Base-by-base conservation (phyloP, 345 rosid species). In the Arabidopsis arenosa region DNA sequence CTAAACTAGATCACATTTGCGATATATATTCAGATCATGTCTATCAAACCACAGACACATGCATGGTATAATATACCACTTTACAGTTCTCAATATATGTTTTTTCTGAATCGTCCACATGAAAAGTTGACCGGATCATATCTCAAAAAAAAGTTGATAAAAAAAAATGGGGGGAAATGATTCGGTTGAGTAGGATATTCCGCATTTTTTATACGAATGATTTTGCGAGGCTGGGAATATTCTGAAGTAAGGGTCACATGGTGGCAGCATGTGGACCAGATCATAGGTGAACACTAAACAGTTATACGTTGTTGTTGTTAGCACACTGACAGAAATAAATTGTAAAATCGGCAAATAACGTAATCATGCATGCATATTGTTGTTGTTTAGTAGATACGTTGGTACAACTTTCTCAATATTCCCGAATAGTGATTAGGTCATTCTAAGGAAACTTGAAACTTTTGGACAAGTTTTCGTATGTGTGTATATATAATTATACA, bases 191-290 rank as follows among this genome's bases (percentile, higher is more conserved):
- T 44, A 66, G 72, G 11, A 74, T 74, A 74, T 74, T 21, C 72
- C 32, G 2, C 37, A 21, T 23, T 36, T 66, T 44, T 26, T 10
- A 41, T 26, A 56, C 45, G 8, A 23, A 11, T 43, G 61, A 47
- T 36, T 35, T 74, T 59, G 30, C 5, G 58, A 74, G 33, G 66
- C 61, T 59, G 40, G 33, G 72, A 74, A 75, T 75, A 75, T 75
- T 49, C 79, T 67, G 17, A 26, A 58, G 21, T 3, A 67, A 48
- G 36, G 61, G 40, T 48, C 54, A 59, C 68, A 65, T 75, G 61
- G 68, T 41, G 26, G 39, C 47, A 51, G 39, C 65, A 66, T 75
- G 68, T 60, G 55, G 79, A 75, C 68, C 68, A 68, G 79, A 45
- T 75, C 66, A 57, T 5, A 43, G 54, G 17, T 52, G n/a, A 63